Evolutionary conservation across 2,329 filamentous ascomycete genomes (phyloP).

Genomic region (Arthrobotrys musiformis): DNA sequence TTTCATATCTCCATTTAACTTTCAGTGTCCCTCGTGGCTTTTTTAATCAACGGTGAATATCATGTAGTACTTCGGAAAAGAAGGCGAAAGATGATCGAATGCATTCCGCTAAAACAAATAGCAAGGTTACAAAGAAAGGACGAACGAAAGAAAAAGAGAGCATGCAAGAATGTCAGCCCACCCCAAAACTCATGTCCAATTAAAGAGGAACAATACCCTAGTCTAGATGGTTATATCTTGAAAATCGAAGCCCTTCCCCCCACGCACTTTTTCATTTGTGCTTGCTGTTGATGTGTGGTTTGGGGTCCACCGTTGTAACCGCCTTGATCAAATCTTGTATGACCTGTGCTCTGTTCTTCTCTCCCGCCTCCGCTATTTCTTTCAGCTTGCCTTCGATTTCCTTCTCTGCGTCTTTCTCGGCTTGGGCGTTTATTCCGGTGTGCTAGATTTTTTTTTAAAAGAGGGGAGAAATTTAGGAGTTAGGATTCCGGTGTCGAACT

Average conservation of each 20-base stretch:
- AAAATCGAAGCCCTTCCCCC: not conserved
- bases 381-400: slow-evolving; percentile 83
- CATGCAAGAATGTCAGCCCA: too few species aligned
- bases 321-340: slow-evolving; percentile 83
- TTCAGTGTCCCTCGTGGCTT: too few species aligned
- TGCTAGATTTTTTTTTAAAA: slow-evolving; percentile 78
- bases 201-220: not conserved
- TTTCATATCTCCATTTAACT: too few species aligned
- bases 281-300: slow-evolving; percentile 58
- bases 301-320: slow-evolving; percentile 83
- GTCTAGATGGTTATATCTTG: not conserved
- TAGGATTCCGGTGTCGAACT: slow-evolving; percentile 11
- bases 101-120: slow-evolving; percentile 40
- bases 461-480: not conserved
- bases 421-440: slow-evolving; percentile 86
- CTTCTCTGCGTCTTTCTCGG: slow-evolving; percentile 80
- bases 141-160: too few species aligned
- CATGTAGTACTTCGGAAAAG: slow-evolving; percentile 4
- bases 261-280: not conserved
- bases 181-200: not conserved
- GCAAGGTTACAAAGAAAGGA: not conserved
- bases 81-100: slow-evolving; percentile 9
- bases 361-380: slow-evolving; percentile 82
- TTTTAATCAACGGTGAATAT: too few species aligned
- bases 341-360: slow-evolving; percentile 81